Evolutionary conservation across 2,329 filamentous ascomycete species (phyloP), one percentile per base, ranked within the genome.

Genomic region (Fusarium nelsonii): DNA sequence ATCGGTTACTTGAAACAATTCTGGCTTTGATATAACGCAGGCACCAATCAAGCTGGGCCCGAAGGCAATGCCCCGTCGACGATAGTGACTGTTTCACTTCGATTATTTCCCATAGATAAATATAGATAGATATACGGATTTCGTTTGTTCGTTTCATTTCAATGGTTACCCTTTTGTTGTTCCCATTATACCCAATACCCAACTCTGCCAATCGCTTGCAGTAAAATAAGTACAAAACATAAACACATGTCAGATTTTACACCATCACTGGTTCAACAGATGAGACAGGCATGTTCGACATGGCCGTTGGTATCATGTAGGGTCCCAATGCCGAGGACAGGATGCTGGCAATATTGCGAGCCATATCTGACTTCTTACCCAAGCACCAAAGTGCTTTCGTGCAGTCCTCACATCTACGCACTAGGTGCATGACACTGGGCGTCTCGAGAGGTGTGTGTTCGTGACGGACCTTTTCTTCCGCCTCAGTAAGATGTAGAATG

Each of bases 331-430:
- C 73, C 34, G 67, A 65, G 30, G 73, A 74, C 16, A 75, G 56
- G 41, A 75, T 74, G 39, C 60, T 70, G 6, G 71, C 73, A 56
- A 75, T 75, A 48, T 72, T 75, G 30, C 73, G 72, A 28, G 76
- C 74, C 76, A 78, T 87, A 65, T 87, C 85, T 4, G 85, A 87
- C 71, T 87, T 88, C 59, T 82, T 82, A 3, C 85, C 85, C 18
- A 88, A 76, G 54, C 84, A 84, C 80, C 84, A 85, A 28, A 88
- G 77, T 4, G 85, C 85, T 70, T 81, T 81, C 18, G 87, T 81
- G 68, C 85, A 88, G 49, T 82, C 78, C 52, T 84, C 80, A 55
- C 81, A 84, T 23, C 81, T 78, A 20, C 70, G 72, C 39, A 82
- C 41, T 71, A 77, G 9, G 77, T 75, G 32, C 44, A 69, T 34